A percentile compares a stretch with the other conserved stretches of the same genome.
Conservation (phyloP, 75 land plant species). For the Cupressus sempervirens region DNA sequence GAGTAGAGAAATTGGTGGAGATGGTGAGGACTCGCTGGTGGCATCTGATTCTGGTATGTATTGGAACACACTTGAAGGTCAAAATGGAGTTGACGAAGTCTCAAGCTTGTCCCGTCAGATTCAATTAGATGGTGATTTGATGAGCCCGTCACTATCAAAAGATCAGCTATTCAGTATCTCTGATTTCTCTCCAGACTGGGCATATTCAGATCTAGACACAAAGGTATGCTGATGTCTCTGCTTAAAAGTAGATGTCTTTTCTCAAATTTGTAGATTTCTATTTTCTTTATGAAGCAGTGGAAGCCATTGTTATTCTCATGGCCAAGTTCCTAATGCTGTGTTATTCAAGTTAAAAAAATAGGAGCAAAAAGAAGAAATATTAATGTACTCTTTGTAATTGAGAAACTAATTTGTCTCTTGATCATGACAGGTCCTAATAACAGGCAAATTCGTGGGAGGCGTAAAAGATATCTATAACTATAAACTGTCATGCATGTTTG, state of each 20-base stretch:
- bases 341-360: neutral
- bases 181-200: slow-evolving; percentile 89
- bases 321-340: neutral
- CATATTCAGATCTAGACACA: slow-evolving; percentile 43
- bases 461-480: slow-evolving; percentile 18
- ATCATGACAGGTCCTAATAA: slow-evolving; percentile 52
- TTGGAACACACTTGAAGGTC: slow-evolving; percentile 47
- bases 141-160: slow-evolving; percentile 50
- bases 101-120: slow-evolving; percentile 53
- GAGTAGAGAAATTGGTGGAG: slow-evolving; percentile 59
- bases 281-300: neutral
- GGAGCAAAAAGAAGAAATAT: neutral
- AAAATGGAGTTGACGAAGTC: slow-evolving; percentile 40
- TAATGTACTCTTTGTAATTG: neutral
- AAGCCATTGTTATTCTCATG: neutral
- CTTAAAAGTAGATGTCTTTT: neutral
- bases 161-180: slow-evolving; percentile 71
- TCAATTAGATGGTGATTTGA: slow-evolving; percentile 56
- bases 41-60: slow-evolving; percentile 40
- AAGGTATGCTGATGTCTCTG: slow-evolving; percentile 42
- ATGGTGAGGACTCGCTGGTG: slow-evolving; percentile 51
- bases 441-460: slow-evolving; percentile 50
- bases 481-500: slow-evolving; percentile 89
- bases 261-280: neutral
- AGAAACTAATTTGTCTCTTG: neutral